Evolutionary conservation across 1,139 yeast species (phyloP).

Genomic region (Debaryomyces subglobosus): DNA sequence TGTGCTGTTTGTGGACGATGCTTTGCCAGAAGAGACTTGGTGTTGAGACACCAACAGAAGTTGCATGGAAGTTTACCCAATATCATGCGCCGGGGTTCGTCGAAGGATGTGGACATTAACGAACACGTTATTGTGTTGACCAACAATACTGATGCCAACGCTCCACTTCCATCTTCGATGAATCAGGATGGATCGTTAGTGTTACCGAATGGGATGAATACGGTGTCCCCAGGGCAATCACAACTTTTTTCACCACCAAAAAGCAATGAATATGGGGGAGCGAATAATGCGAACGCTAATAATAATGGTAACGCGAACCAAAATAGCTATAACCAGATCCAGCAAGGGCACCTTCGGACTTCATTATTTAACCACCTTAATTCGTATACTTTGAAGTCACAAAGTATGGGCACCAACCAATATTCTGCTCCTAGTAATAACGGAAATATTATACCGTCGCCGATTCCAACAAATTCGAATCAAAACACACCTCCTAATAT

Average conservation of each 20-base stretch:
- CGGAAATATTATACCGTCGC: conserved; percentile 23
- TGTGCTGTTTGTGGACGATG: conserved; percentile 56
- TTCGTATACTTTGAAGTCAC: conserved; percentile 8
- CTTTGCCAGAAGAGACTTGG: conserved; percentile 52
- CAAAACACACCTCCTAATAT: conserved; percentile 26
- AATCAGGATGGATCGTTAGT: conserved; percentile 3
- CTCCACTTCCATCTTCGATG: conserved; percentile 38
- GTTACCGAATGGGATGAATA: conserved; percentile 1
- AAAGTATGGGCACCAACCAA: not conserved
- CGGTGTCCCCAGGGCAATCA: conserved; percentile 13
- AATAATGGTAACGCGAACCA: not conserved
- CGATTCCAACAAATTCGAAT: conserved; percentile 25
- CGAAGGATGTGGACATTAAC: conserved; percentile 24
- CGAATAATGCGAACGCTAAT: not conserved
- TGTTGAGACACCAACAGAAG: conserved; percentile 51
- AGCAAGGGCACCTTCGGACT: conserved; percentile 23
- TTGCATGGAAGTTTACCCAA: conserved; percentile 33
- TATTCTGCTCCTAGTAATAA: conserved; percentile 3
- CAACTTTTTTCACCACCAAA: conserved; percentile 24
- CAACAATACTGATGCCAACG: conserved; percentile 48
- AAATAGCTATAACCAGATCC: not conserved
- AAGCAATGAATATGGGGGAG: conserved; percentile 13
- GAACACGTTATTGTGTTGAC: conserved; percentile 48
- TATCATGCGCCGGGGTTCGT: conserved; percentile 22
- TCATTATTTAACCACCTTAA: conserved; percentile 20